Percentiles rank a stretch among this genome's conserved stretches.
Conservation (phyloP, 2,329 filamentous ascomycete genomes). For the Ustulina deusta region DNA sequence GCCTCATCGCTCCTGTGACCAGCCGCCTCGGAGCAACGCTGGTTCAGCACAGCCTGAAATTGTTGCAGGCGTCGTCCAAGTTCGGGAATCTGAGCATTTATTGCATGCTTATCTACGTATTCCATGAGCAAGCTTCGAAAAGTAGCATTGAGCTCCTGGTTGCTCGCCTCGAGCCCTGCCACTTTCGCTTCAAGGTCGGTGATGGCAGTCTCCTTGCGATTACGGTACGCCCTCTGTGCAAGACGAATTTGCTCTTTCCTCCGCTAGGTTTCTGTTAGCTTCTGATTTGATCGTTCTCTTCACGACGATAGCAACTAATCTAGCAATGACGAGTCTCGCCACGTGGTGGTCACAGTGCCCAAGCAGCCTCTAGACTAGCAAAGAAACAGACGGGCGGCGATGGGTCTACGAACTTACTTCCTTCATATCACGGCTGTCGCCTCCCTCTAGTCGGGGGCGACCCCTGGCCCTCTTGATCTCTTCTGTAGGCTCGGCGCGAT, state of each 20-base stretch:
- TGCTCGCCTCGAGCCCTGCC: slow-evolving; percentile 73
- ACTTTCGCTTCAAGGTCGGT: slow-evolving; percentile 78
- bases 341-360: slow-evolving; percentile 2
- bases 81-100: slow-evolving; percentile 67
- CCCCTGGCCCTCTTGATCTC: slow-evolving; percentile 74
- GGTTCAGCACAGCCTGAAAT: slow-evolving; percentile 68
- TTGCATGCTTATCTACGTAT: slow-evolving; percentile 67
- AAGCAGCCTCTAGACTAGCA: slow-evolving; percentile 16
- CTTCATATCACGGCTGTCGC: slow-evolving; percentile 81
- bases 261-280: slow-evolving; percentile 62
- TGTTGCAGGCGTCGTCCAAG: slow-evolving; percentile 70
- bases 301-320: background rate
- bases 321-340: background rate
- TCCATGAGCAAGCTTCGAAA: slow-evolving; percentile 75
- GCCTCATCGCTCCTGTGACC: slow-evolving; percentile 48
- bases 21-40: slow-evolving; percentile 59
- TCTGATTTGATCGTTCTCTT: slow-evolving; percentile 8
- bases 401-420: slow-evolving; percentile 32
- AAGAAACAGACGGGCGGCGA: slow-evolving; percentile 5
- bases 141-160: slow-evolving; percentile 78
- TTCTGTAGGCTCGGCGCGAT: slow-evolving; percentile 57
- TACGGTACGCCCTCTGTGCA: slow-evolving; percentile 86
- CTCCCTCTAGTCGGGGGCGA: slow-evolving; percentile 79
- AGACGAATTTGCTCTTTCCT: slow-evolving; percentile 88
- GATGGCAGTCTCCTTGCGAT: slow-evolving; percentile 86